These are phyloP conservation scores for Tolypocladium pustulatum DNA, from an alignment of 2,329 filamentous ascomycete species.

Conservation along the genomic window DNA sequence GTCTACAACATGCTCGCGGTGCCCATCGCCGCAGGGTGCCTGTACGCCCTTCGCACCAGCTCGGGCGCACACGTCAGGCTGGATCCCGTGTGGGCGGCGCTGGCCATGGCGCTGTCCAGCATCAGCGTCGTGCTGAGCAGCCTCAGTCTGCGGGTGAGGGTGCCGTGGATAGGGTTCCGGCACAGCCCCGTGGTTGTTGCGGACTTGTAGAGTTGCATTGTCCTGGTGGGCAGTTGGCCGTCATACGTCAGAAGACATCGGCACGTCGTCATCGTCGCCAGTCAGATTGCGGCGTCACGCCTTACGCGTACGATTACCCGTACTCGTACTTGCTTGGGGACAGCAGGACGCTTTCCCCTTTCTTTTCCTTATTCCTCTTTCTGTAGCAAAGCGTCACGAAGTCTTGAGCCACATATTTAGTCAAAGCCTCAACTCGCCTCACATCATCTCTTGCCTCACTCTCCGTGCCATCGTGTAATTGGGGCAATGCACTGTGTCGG, in stretches of 20 bases:
- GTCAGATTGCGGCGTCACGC: background rate
- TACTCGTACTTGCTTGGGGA: background rate
- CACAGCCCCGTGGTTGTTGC: conserved; percentile 6
- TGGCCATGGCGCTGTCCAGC: conserved; percentile 89
- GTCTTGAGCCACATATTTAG: background rate
- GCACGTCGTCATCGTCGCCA: background rate
- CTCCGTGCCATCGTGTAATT: background rate
- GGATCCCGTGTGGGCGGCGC: conserved; percentile 74
- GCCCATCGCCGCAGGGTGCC: conserved; percentile 69
- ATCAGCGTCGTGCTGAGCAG: conserved; percentile 82
- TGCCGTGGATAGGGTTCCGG: conserved; percentile 34
- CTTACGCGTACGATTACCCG: background rate
- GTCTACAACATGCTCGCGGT: conserved; percentile 72
- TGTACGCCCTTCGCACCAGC: conserved; percentile 48
- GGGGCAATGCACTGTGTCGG: no score
- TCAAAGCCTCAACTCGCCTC: background rate
- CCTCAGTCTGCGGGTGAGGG: conserved; percentile 50
- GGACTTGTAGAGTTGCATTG: background rate
- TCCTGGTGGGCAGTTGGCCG: background rate
- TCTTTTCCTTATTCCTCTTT: background rate
- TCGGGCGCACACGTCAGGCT: conserved; percentile 48
- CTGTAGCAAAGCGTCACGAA: background rate
- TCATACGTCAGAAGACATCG: background rate
- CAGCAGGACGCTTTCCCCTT: background rate
- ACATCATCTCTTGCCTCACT: background rate